phyloP scores from a whole-genome alignment of 129 eudicot species.

The Deinandra increscens region DNA sequence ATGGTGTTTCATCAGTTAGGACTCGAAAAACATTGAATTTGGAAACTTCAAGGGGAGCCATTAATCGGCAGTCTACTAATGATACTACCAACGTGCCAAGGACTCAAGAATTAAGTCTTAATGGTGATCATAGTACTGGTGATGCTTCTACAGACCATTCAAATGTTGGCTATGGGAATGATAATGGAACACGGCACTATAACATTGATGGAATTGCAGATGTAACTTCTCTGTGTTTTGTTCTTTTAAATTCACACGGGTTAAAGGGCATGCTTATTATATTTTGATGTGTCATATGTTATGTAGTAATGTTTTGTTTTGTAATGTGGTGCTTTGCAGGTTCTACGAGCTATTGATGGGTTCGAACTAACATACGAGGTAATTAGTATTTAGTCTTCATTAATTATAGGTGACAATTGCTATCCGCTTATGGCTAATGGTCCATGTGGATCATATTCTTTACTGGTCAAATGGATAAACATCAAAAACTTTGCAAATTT shows the following conservation, averaged over 20 bases:
- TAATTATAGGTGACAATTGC: not conserved
- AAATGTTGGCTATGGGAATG: conserved; percentile 42
- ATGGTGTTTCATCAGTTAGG: conserved; percentile 37
- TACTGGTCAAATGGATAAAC: not conserved
- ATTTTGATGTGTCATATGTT: not conserved
- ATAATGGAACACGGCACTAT: conserved; percentile 41
- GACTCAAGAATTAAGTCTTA: conserved; percentile 35
- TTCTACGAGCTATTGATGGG: conserved; percentile 72
- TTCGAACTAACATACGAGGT: conserved; percentile 86
- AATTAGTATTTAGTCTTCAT: conserved; percentile 18
- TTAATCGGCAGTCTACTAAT: conserved; percentile 20
- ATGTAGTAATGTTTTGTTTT: conserved; percentile 24
- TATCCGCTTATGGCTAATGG: not conserved
- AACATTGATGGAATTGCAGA: conserved; percentile 71
- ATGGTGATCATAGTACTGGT: conserved; percentile 31
- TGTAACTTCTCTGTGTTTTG: conserved; percentile 43
- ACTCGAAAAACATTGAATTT: conserved; percentile 38
- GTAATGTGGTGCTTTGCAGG: conserved; percentile 38
- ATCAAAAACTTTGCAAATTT: not conserved
- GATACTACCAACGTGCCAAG: conserved; percentile 27
- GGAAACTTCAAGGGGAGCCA: conserved; percentile 30
- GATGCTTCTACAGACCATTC: conserved; percentile 44
- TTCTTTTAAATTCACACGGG: not conserved
- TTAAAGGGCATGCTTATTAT: not conserved
- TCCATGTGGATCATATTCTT: not conserved